Conservation (phyloP, 139 green algal genomes). For the Klebsormidium nitens region DNA sequence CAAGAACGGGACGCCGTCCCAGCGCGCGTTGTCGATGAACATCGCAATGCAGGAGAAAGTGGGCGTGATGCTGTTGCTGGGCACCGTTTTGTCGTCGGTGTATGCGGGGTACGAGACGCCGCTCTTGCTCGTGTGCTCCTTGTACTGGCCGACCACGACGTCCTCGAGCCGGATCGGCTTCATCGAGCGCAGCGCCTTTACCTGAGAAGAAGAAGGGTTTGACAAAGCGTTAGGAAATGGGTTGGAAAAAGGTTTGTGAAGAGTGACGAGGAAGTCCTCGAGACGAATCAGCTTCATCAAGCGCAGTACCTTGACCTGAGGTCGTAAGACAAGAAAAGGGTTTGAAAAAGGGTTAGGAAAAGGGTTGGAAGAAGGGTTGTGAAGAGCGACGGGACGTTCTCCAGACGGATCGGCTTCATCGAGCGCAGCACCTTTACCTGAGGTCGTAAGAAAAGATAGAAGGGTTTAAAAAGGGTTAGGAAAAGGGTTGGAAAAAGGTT, state of each 20-base stretch:
- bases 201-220: too few species aligned
- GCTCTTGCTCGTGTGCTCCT: constrained; percentile 13
- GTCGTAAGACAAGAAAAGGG: too few species aligned
- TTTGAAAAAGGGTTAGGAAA: too few species aligned
- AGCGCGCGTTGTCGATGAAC: constrained; percentile 95
- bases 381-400: too few species aligned
- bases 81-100: constrained; percentile 93
- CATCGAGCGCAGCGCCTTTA: constrained; percentile 93
- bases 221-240: too few species aligned
- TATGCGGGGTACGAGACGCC: constrained; percentile 69
- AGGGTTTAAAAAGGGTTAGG: too few species aligned
- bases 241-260: too few species aligned
- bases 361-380: too few species aligned
- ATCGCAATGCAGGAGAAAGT: constrained; percentile 90
- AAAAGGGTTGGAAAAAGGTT: too few species aligned
- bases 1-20: constrained; percentile 98
- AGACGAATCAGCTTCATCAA: too few species aligned
- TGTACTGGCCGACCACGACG: constrained; percentile 96
- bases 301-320: too few species aligned
- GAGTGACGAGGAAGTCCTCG: constrained; percentile 93
- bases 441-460: too few species aligned
- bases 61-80: constrained; percentile 62
- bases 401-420: constrained; percentile 71
- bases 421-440: constrained; percentile 85
- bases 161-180: constrained; percentile 74